Percentiles rank a stretch among this genome's conserved stretches.
phyloP scores from a whole-genome alignment of 2,329 filamentous ascomycete species.

The Venturia effusa region DNA sequence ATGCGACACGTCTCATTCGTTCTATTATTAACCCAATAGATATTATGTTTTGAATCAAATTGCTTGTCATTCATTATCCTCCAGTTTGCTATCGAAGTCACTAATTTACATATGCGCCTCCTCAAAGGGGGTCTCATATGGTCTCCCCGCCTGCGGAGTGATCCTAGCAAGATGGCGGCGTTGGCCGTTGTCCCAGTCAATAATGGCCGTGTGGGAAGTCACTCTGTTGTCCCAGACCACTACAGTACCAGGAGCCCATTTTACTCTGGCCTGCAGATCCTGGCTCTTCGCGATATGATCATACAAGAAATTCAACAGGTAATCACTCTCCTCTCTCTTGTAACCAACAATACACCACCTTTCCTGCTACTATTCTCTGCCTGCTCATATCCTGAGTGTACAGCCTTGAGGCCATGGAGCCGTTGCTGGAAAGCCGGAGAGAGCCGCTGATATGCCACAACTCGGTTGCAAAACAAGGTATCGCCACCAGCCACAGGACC shows the following conservation, averaged over 20 bases:
- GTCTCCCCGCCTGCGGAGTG: constrained; percentile 70
- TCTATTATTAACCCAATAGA: no score
- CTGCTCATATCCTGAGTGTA: constrained; percentile 76
- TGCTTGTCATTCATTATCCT: neutral
- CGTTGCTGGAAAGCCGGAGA: constrained; percentile 70
- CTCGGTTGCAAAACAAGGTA: constrained; percentile 71
- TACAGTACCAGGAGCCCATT: constrained; percentile 70
- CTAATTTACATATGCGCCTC: constrained; percentile 12
- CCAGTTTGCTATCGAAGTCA: neutral
- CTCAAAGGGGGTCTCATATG: constrained; percentile 52
- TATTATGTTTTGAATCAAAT: no score
- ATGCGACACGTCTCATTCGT: neutral
- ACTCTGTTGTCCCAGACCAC: constrained; percentile 74
- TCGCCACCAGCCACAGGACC: constrained; percentile 71
- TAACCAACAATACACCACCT: constrained; percentile 65
- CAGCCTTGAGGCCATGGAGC: constrained; percentile 67
- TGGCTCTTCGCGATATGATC: constrained; percentile 62
- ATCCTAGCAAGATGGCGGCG: constrained; percentile 71
- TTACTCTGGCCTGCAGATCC: constrained; percentile 63
- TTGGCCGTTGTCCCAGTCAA: constrained; percentile 74
- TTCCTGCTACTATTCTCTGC: constrained; percentile 55
- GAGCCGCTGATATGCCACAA: constrained; percentile 69
- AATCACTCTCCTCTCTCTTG: constrained; percentile 80
- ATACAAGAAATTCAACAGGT: constrained; percentile 64
- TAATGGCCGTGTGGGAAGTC: constrained; percentile 64